phyloP scores from a whole-genome alignment of 495 filamentous ascomycete species.

The Penicillium tannophilum region DNA sequence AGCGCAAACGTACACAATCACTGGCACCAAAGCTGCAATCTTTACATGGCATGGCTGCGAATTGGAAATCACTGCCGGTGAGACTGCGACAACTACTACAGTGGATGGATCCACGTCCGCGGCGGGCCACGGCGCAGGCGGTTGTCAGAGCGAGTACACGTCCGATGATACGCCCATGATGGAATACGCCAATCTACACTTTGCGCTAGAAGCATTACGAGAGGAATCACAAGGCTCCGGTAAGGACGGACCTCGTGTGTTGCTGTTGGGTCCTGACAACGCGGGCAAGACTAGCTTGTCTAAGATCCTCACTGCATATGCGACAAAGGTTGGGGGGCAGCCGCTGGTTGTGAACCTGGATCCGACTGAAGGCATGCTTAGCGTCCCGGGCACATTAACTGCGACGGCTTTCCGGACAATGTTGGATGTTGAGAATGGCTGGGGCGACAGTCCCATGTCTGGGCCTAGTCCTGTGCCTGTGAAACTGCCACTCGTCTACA shows the following conservation, averaged over 20 bases:
- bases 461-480: constrained; percentile 86
- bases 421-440: constrained; percentile 88
- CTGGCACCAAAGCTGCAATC: constrained; percentile 80
- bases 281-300: constrained; percentile 84
- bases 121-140: constrained; percentile 45
- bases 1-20: constrained; percentile 79
- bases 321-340: constrained; percentile 71
- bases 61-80: constrained; percentile 68
- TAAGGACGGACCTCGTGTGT: constrained; percentile 72
- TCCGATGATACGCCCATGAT: constrained; percentile 86
- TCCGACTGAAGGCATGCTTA: constrained; percentile 81
- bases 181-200: constrained; percentile 83
- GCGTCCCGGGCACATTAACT: constrained; percentile 81
- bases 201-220: constrained; percentile 72
- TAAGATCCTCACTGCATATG: constrained; percentile 81
- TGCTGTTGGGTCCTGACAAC: constrained; percentile 80
- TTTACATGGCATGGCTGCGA: constrained; percentile 89
- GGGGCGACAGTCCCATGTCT: constrained; percentile 87
- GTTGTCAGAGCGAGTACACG: constrained; percentile 69
- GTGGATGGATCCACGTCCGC: constrained; percentile 25
- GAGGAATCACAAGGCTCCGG: constrained; percentile 50
- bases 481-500: constrained; percentile 91
- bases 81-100: constrained; percentile 27
- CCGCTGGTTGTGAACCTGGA: constrained; percentile 87
- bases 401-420: constrained; percentile 81